Base-by-base conservation (phyloP, 352 stramenopile genomes). In the Phytophthora macrochlamydospora region DNA sequence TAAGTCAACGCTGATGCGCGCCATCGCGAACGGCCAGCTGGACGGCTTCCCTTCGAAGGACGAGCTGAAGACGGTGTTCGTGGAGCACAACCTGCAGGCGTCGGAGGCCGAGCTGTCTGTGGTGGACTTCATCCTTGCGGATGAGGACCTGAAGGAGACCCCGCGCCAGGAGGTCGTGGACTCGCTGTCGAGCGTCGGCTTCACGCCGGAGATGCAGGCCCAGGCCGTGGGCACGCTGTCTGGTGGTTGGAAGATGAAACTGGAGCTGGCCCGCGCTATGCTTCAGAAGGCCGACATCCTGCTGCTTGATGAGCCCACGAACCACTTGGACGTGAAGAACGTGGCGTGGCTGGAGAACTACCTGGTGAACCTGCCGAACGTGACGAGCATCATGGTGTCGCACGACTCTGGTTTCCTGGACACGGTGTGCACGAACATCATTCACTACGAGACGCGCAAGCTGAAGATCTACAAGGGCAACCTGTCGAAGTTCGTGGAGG, bases 351-450 rank as follows among this genome's bases (percentile, higher is more conserved):
- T 98, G 24, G 89, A 97, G 78, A 89, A 97, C 59, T 98, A 98
- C 83, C 73, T 98, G 57, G 89, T 79, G 63, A 83, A 70, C 46
- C 85, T 97, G 59, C 70, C 78, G 29, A 94, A 98, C 62, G 81
- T 95, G 61, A 99, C 96, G 11, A 87, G 90, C 33, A 86, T 98
- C 46, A 94, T 99, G 49, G 96, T 99, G 50, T 98, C 90, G 71
- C 97, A 99, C 83, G 97, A 99, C 83, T 93, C 97, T 28, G 89
- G 90, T 12, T 99, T 99, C 83, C 77, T 99, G 18, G 98, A 99
- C 85, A 98, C 97, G 68, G 95, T 99, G 11, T 98, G 90, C 69
- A 99, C 97, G 2, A 97, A 99, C 84, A 98, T 98, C 30, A 97
- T 99, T 59, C 93, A 99, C 81, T 99, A 99, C 85, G 94, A 99